Conservation (phyloP, 2,329 filamentous ascomycete species). For the Aspergillus fructus region DNA sequence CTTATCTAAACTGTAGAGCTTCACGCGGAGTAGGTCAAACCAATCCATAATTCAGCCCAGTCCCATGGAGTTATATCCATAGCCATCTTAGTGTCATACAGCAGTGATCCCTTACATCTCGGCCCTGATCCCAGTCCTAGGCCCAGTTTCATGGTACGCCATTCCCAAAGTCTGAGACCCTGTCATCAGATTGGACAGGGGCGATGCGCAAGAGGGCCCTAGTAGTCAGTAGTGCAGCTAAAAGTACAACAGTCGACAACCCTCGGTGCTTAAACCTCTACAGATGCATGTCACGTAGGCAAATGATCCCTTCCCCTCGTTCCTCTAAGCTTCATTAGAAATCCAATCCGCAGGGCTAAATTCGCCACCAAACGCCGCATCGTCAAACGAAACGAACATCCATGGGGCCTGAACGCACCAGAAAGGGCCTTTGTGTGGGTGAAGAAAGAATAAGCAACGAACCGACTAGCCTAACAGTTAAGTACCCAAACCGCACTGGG, state of each 20-base stretch:
- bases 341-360: neutral
- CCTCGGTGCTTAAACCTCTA: neutral
- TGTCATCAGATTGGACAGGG: neutral
- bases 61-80: neutral
- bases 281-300: neutral
- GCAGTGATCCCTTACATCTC: neutral
- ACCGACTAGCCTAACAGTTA: neutral
- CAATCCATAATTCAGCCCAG: neutral
- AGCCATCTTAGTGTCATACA: neutral
- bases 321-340: neutral
- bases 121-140: neutral
- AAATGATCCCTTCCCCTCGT: neutral
- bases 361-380: neutral
- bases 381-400: neutral
- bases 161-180: neutral
- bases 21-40: neutral
- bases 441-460: conserved; percentile 5
- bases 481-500: neutral
- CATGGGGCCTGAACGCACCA: no score
- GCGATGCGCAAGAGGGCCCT: neutral
- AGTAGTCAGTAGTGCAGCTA: no score
- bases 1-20: neutral
- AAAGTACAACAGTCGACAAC: no score
- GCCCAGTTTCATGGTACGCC: neutral
- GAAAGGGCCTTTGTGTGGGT: neutral